These are phyloP conservation scores for Suhomyces prunicola DNA, from an alignment of 805 yeast species.

Conservation along the genomic window DNA sequence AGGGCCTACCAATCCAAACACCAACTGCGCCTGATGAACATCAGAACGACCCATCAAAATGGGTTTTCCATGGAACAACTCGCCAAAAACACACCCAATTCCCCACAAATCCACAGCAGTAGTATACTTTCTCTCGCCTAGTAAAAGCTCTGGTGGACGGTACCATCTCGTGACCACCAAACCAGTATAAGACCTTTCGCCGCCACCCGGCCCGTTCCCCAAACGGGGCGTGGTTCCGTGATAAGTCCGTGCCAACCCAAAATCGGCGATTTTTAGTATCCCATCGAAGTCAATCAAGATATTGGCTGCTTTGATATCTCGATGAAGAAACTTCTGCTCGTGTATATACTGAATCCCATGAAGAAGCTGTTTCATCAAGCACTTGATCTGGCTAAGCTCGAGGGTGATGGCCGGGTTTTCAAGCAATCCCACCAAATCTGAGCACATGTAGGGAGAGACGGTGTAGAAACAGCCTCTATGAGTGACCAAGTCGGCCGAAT, in stretches of 20 bases:
- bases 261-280: constrained; percentile 85
- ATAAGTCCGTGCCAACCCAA: constrained; percentile 83
- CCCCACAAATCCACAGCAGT: constrained; percentile 99
- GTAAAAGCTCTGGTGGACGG: constrained; percentile 87
- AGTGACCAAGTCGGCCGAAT: constrained; percentile 32
- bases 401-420: constrained; percentile 71
- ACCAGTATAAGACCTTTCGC: constrained; percentile 51
- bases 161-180: constrained; percentile 96
- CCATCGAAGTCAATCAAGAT: constrained; percentile 78
- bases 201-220: constrained; percentile 57
- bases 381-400: constrained; percentile 68
- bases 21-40: constrained; percentile 78
- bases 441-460: constrained; percentile 89
- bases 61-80: constrained; percentile 77
- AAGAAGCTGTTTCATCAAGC: constrained; percentile 74
- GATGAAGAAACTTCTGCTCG: constrained; percentile 55
- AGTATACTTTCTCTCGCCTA: constrained; percentile 84
- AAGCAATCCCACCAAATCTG: constrained; percentile 85
- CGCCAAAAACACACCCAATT: constrained; percentile 92
- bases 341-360: constrained; percentile 83
- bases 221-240: constrained; percentile 57
- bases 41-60: constrained; percentile 84
- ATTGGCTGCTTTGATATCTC: constrained; percentile 97
- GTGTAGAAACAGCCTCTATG: constrained; percentile 63
- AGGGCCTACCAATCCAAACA: constrained; percentile 79